Base-by-base conservation (phyloP, 306 rosid genomes). In the Arachis hypogaea region DNA sequence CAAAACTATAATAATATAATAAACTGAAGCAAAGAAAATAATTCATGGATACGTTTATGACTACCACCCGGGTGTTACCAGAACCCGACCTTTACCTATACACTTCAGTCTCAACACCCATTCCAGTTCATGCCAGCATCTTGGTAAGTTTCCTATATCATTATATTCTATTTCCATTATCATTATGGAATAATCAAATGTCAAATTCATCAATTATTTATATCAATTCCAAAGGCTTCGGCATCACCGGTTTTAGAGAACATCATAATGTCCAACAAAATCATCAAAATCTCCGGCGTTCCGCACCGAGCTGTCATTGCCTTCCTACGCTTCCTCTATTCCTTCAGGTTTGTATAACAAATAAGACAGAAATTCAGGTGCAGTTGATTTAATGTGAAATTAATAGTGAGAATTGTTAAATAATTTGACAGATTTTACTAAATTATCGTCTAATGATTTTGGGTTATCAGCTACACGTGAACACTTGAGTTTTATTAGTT, bases 231-330 rank as follows among this genome's bases (percentile, higher is more conserved):
- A 3, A 36, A 91, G 97, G 93, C 88, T 45, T 89, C 89, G 5
- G 79, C 71, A 38, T 93, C 98, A 5, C 93, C 96, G 42, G 88
- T 93, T n/a, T 68, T 93, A 66, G 85, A 87, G 62, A 89, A 84
- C 59, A 69, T 86, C 9, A 71, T 90, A 30, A 73, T 66, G 77
- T 85, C 85, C 57, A 81, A 82, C 64, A 59, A 73, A 72, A 67
- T 74, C 77, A 77, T 93, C 14, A 84, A 81, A 75, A 85, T 93
- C 29, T 84, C 50, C 66, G 98, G 98, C 54, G 97, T 93, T 50
- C 97, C 98, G 7, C 9, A 78, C 55, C 88, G 83, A 11, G 93
- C 97, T 69, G 89, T 87, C 63, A 62, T 79, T n/a, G 79, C 92
- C 14, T 93, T 93, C 71, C 55, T 88, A 2, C 83, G 76, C 7